These are phyloP conservation scores for Harringtonia lauricola DNA, from an alignment of 2,329 filamentous ascomycete genomes.

Conservation along the genomic window DNA sequence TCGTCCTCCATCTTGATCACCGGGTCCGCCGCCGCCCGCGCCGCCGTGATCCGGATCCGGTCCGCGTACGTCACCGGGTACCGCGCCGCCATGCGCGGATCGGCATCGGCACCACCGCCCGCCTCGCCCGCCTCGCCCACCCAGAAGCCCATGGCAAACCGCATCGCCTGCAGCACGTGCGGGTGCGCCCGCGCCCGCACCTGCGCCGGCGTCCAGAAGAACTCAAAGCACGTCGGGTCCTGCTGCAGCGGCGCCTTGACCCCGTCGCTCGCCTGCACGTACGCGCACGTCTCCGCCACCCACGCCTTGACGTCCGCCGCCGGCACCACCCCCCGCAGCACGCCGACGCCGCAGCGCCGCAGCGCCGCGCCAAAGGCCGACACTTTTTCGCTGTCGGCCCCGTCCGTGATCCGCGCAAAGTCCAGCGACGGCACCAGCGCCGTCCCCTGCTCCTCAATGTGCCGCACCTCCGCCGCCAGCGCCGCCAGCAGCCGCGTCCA, in stretches of 20 bases:
- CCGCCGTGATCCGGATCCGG: conserved; percentile 44
- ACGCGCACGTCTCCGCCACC: conserved; percentile 48
- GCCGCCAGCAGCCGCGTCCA: conserved; percentile 43
- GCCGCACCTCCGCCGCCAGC: conserved; percentile 34
- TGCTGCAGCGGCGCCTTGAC: conserved; percentile 45
- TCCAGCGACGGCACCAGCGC: conserved; percentile 46
- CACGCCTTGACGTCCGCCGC: conserved; percentile 42
- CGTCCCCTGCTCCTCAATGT: conserved; percentile 28
- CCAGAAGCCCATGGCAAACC: conserved; percentile 58
- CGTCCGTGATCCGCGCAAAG: conserved; percentile 38
- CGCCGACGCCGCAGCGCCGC: conserved; percentile 51
- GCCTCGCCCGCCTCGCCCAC: conserved; percentile 26
- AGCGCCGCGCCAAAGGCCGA: conserved; percentile 45
- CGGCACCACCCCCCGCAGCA: conserved; percentile 54
- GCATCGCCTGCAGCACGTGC: conserved; percentile 50
- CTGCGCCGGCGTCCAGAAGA: conserved; percentile 65
- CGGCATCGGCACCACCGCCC: conserved; percentile 31
- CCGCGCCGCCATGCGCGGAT: conserved; percentile 46
- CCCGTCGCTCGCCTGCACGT: conserved; percentile 30
- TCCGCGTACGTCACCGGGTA: conserved; percentile 60
- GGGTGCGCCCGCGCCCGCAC: conserved; percentile 56
- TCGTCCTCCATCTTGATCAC: no score
- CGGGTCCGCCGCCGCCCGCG: no score
- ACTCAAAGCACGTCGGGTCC: conserved; percentile 59
- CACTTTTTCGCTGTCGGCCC: conserved; percentile 34